Conservation (phyloP, 768 basidiomycete species). For the Macrolepiota albuminosa region DNA sequence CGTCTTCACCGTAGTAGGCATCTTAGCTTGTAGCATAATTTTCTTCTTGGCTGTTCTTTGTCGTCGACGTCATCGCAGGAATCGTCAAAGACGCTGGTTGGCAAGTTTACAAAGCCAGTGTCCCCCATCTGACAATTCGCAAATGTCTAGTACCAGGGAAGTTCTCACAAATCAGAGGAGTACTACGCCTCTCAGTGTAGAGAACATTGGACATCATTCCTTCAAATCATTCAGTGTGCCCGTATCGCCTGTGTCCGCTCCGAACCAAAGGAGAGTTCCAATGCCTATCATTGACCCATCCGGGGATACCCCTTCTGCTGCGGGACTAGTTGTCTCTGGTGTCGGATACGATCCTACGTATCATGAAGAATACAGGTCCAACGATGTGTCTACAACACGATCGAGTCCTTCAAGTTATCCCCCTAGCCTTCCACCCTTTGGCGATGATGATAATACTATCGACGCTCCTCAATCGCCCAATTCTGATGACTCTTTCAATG, state of each 20-base stretch:
- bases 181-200: not conserved
- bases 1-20: conserved; percentile 65
- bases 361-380: conserved; percentile 11
- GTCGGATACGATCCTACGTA: conserved; percentile 3
- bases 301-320: not conserved
- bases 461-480: conserved; percentile 17
- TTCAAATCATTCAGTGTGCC: conserved; percentile 1
- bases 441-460: conserved; percentile 23
- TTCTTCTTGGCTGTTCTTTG: conserved; percentile 40
- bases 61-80: conserved; percentile 36
- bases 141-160: conserved; percentile 13
- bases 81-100: conserved; percentile 32
- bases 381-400: conserved; percentile 28
- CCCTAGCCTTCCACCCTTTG: conserved; percentile 32
- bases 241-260: not conserved
- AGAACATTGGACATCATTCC: not conserved
- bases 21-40: conserved; percentile 44
- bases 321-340: not conserved
- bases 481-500: conserved; percentile 5
- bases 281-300: not conserved
- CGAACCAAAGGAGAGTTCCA: conserved; percentile 4
- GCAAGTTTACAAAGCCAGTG: conserved; percentile 30
- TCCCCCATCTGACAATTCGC: conserved; percentile 23
- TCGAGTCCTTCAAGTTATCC: conserved; percentile 52
- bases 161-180: not conserved